These are phyloP conservation scores for Hyphodiscus sp. DNA, from an alignment of 2,329 filamentous ascomycete genomes.

Conservation along the genomic window DNA sequence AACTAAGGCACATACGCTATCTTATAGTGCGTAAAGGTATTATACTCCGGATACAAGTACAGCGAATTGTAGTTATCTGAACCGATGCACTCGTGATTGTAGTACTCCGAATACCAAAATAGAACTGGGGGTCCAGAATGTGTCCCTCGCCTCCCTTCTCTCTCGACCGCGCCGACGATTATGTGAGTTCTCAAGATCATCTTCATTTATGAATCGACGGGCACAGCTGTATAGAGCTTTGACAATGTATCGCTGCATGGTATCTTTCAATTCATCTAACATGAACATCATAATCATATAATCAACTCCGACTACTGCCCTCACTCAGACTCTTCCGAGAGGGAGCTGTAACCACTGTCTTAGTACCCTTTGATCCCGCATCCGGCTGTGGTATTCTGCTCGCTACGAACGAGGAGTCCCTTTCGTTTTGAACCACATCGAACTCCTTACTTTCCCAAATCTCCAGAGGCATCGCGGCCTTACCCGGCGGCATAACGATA, in stretches of 20 bases:
- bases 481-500: background rate
- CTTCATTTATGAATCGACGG: too few relatives aligned
- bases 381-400: background rate
- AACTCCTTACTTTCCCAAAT: conserved; percentile 16
- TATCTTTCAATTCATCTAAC: background rate
- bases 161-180: too few relatives aligned
- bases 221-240: background rate
- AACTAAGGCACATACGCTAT: too few relatives aligned
- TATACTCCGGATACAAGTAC: too few relatives aligned
- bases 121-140: too few relatives aligned
- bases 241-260: background rate
- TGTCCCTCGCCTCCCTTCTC: too few relatives aligned
- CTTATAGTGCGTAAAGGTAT: too few relatives aligned
- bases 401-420: background rate
- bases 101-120: too few relatives aligned
- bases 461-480: conserved; percentile 5
- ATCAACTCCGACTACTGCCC: background rate
- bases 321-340: background rate
- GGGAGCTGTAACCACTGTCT: background rate
- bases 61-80: too few relatives aligned
- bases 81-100: too few relatives aligned
- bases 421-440: conserved; percentile 5
- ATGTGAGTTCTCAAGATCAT: too few relatives aligned
- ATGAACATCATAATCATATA: background rate
- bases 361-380: background rate